These are phyloP conservation scores for Didymella pinodella DNA, from an alignment of 2,329 filamentous ascomycete genomes.

Conservation along the genomic window DNA sequence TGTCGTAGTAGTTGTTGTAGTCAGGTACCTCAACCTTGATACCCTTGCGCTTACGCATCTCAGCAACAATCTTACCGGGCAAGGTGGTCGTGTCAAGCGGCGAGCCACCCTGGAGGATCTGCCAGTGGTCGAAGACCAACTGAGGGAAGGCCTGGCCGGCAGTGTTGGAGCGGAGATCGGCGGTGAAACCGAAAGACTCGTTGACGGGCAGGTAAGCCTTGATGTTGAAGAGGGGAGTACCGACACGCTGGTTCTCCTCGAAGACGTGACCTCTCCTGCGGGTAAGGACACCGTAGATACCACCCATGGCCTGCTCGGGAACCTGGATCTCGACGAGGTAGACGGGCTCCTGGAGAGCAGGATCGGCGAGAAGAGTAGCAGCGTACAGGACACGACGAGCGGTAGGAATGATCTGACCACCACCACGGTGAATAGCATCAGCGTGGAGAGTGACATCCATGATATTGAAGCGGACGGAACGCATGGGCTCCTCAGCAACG, in stretches of 20 bases:
- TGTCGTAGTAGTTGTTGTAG: constrained; percentile 99
- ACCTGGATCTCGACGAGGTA: constrained; percentile 99
- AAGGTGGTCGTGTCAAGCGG: constrained; percentile 83
- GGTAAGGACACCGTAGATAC: constrained; percentile 99
- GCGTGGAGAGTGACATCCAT: constrained; percentile 99
- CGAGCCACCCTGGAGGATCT: constrained; percentile 92
- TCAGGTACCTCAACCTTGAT: constrained; percentile 94
- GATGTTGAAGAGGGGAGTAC: constrained; percentile 99
- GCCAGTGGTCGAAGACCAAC: constrained; percentile 99
- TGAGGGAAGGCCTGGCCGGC: constrained; percentile 99
- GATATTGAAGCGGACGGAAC: constrained; percentile 96
- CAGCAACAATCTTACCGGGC: constrained; percentile 81
- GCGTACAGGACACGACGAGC: constrained; percentile 98
- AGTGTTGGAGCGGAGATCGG: constrained; percentile 91
- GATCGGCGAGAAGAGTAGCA: constrained; percentile 86
- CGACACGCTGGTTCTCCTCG: constrained; percentile 95
- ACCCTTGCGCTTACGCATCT: constrained; percentile 99
- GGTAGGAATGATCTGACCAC: constrained; percentile 98
- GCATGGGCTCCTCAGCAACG: constrained; percentile 97
- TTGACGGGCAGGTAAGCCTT: constrained; percentile 97
- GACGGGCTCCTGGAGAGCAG: constrained; percentile 92
- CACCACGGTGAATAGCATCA: constrained; percentile 99
- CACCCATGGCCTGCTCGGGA: constrained; percentile 97
- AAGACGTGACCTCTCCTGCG: constrained; percentile 99
- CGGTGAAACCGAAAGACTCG: constrained; percentile 99